These are phyloP conservation scores for Ustilago tritici DNA, from an alignment of 1,284 basidiomycete species.

Conservation along the genomic window DNA sequence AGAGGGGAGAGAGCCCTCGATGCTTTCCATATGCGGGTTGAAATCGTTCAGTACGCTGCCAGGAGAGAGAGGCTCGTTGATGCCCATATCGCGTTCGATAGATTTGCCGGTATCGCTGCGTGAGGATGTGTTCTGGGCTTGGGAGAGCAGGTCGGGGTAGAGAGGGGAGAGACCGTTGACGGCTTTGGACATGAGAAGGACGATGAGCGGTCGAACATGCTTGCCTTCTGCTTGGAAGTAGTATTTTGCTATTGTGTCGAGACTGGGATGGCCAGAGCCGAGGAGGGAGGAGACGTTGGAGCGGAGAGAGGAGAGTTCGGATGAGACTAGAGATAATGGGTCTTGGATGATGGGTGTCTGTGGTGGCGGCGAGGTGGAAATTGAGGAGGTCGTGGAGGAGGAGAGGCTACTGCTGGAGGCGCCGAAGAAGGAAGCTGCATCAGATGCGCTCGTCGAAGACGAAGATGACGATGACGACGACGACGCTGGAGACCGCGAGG, in stretches of 20 bases:
- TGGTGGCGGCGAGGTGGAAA: conserved; percentile 11
- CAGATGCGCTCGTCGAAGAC: conserved; percentile 14
- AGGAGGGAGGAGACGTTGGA: conserved; percentile 82
- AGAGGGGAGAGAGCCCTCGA: conserved; percentile 26
- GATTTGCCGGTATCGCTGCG: conserved; percentile 57
- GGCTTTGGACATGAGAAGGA: conserved; percentile 89
- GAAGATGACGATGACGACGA: conserved; percentile 15
- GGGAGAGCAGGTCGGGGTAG: conserved; percentile 71
- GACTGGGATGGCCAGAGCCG: conserved; percentile 86
- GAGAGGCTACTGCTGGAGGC: conserved; percentile 18
- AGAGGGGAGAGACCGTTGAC: conserved; percentile 82
- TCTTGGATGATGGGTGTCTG: conserved; percentile 49
- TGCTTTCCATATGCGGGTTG: conserved; percentile 74
- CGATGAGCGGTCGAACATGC: conserved; percentile 88
- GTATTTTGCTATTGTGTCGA: conserved; percentile 89
- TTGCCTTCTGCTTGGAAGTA: conserved; percentile 83
- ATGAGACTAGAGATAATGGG: conserved; percentile 60
- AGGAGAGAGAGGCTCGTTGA: conserved; percentile 79
- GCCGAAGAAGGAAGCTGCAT: conserved; percentile 41
- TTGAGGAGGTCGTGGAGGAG: conserved; percentile 12
- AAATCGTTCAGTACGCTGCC: conserved; percentile 84
- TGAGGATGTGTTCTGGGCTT: conserved; percentile 58
- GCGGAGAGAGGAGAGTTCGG: conserved; percentile 79
- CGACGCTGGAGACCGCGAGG: conserved; percentile 21
- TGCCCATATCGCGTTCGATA: conserved; percentile 62